Conservation (phyloP, 345 rosid species). For the Sisymbrium altissimum region DNA sequence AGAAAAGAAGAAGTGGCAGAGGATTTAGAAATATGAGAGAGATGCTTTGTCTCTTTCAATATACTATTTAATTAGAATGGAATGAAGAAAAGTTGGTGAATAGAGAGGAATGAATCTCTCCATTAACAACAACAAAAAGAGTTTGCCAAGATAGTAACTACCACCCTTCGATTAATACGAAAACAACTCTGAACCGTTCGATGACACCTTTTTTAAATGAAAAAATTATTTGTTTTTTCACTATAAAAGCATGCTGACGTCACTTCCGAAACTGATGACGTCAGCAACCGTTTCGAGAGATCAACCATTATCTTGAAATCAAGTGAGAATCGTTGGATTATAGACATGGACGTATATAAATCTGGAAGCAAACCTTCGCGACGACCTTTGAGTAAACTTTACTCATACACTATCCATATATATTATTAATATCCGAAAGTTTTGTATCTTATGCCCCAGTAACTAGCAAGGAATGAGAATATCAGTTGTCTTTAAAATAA, state of each 20-base stretch:
- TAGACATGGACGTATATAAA: neutral
- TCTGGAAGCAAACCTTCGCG: neutral
- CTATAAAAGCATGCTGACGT: neutral
- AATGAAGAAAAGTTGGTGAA: slow-evolving; percentile 7
- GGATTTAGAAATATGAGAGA: neutral
- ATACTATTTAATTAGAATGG: neutral
- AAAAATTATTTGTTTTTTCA: neutral
- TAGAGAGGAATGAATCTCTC: neutral
- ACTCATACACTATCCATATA: slow-evolving; percentile 3
- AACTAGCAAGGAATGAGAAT: neutral
- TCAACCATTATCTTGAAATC: neutral
- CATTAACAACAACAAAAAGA: neutral
- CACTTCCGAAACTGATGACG: neutral
- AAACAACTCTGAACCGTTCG: slow-evolving; percentile 5
- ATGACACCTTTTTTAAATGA: neutral
- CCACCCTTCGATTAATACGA: neutral
- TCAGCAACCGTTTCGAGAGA: neutral
- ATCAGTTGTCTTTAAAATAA: neutral
- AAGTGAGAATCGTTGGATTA: neutral
- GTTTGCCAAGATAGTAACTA: neutral
- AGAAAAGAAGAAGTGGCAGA: neutral
- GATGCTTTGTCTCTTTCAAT: neutral
- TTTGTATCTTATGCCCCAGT: neutral
- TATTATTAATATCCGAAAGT: no score
- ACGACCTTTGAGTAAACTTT: slow-evolving; percentile 20